Conservation (phyloP, 1,139 yeast species). For the Hemisphaericaspora subhashii region DNA sequence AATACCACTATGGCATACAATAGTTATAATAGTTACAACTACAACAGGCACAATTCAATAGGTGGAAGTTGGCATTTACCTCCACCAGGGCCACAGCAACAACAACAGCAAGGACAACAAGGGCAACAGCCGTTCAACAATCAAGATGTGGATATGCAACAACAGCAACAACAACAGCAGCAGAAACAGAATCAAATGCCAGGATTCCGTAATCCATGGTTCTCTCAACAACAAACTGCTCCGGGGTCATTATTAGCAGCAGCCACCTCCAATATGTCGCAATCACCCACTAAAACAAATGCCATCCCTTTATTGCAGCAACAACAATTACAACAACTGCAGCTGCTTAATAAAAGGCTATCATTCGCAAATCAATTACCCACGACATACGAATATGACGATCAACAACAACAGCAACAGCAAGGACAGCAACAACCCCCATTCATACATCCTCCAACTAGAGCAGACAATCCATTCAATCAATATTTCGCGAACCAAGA, state of each 20-base stretch:
- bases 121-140: slow-evolving; percentile 14
- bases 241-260: slow-evolving; percentile 8
- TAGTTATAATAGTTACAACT: slow-evolving; percentile 15
- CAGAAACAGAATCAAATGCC: slow-evolving; percentile 13
- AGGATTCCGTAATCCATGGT: slow-evolving; percentile 51
- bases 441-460: slow-evolving; percentile 45
- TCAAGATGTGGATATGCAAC: slow-evolving; percentile 15
- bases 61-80: slow-evolving; percentile 4
- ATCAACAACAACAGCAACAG: slow-evolving; percentile 15
- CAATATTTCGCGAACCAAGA: slow-evolving; percentile 46
- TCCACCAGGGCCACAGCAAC: slow-evolving; percentile 12
- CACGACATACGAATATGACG: slow-evolving; percentile 50
- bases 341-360: slow-evolving; percentile 25
- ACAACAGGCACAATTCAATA: slow-evolving; percentile 13
- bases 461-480: slow-evolving; percentile 50
- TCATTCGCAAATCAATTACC: slow-evolving; percentile 50
- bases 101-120: slow-evolving; percentile 15
- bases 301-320: slow-evolving; percentile 26
- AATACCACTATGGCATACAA: slow-evolving; percentile 30
- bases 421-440: slow-evolving; percentile 23
- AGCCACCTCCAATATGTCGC: slow-evolving; percentile 18
- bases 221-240: slow-evolving; percentile 20
- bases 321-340: slow-evolving; percentile 20
- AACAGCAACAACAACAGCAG: slow-evolving; percentile 15
- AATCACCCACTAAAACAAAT: slow-evolving; percentile 31